Evolutionary conservation across 441 rosid genomes (phyloP).

Genomic region (Corymbia calophylla): DNA sequence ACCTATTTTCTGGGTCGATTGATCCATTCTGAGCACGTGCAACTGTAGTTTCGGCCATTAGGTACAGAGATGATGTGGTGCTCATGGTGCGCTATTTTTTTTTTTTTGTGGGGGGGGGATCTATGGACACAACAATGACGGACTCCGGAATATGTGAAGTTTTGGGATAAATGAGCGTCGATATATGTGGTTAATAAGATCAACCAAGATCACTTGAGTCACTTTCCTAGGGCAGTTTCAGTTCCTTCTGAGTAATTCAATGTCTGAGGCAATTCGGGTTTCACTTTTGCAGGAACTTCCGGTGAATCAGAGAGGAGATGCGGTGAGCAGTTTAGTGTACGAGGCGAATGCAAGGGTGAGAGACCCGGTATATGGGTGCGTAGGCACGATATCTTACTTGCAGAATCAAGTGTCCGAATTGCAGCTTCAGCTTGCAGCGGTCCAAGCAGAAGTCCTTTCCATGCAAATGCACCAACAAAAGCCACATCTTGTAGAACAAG

Average conservation of each 20-base stretch:
- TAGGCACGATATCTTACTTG: conserved; percentile 78
- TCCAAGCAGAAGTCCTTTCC: conserved; percentile 83
- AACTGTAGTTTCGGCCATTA: not conserved
- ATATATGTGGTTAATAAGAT: not conserved
- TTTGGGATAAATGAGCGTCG: not conserved
- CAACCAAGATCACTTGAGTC: not conserved
- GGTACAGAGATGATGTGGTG: not conserved
- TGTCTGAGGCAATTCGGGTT: not conserved
- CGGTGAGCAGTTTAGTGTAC: conserved; percentile 83
- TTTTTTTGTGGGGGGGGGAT: not conserved
- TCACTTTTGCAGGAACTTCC: conserved; percentile 57
- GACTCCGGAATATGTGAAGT: not conserved
- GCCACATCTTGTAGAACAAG: conserved; percentile 19
- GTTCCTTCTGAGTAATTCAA: not conserved
- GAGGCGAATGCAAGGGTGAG: conserved; percentile 89
- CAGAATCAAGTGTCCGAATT: conserved; percentile 86
- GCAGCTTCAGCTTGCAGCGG: conserved; percentile 89
- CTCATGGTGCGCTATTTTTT: not conserved
- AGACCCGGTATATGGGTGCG: conserved; percentile 95
- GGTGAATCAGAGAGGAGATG: conserved; percentile 74
- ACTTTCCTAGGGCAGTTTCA: not conserved
- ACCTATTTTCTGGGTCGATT: not conserved
- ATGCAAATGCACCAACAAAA: conserved; percentile 74
- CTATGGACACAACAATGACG: not conserved
- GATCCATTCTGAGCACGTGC: not conserved